Conservation (phyloP, 164 flowering plant genomes). For the Litsea cubeba region DNA sequence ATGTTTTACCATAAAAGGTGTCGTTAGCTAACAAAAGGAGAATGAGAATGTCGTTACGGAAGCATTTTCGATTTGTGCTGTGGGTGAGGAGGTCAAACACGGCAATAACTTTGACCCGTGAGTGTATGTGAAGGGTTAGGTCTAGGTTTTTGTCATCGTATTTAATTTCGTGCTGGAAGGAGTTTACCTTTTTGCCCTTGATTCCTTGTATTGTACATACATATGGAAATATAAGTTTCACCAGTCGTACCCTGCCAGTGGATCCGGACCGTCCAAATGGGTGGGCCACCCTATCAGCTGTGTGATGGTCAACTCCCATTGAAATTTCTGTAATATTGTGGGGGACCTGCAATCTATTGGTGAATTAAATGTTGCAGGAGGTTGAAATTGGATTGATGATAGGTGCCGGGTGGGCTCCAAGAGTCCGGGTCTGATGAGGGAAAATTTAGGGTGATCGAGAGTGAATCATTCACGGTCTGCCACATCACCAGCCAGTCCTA, state of each 20-base stretch:
- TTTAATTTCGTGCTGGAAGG: not conserved
- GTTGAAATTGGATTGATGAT: too few species aligned
- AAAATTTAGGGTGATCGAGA: accelerated
- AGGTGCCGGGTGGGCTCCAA: too few species aligned
- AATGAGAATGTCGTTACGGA: not conserved
- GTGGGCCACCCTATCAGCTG: not conserved
- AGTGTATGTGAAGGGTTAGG: not conserved
- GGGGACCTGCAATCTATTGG: not conserved
- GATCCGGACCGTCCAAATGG: too few species aligned
- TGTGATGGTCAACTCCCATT: not conserved
- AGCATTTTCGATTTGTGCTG: not conserved
- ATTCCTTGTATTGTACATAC: not conserved
- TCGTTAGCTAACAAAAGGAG: not conserved
- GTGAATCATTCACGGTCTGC: accelerated
- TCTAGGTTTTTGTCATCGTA: not conserved
- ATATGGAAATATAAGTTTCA: too few species aligned
- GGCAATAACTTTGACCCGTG: conserved; percentile 7
- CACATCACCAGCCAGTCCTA: too few species aligned
- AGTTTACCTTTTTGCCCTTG: not conserved
- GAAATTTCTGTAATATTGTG: not conserved
- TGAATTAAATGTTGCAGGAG: too few species aligned
- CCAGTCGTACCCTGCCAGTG: not conserved
- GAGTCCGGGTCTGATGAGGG: too few species aligned
- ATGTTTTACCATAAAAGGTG: not conserved
- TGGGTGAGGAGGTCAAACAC: conserved; percentile 12